Percentiles rank a stretch among this genome's conserved stretches.
These are phyloP conservation scores for Anthracocystis panici-leucophaei DNA, from an alignment of 1,284 basidiomycete species.

Conservation along the genomic window DNA sequence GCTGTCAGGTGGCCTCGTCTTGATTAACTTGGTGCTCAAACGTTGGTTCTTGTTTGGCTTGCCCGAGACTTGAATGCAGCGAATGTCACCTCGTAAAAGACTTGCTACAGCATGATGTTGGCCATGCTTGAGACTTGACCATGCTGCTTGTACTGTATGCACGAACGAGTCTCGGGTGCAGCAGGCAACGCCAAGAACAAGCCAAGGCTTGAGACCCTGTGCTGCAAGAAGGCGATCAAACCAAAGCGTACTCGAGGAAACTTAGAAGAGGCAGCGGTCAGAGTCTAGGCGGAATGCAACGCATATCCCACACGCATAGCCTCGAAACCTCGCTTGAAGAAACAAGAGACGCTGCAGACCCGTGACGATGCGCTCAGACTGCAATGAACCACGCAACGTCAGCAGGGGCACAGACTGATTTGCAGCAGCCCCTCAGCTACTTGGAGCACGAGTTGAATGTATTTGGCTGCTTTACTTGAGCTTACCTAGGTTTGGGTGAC, in stretches of 20 bases:
- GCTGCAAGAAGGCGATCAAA: constrained; percentile 7
- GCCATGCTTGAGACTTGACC: neutral
- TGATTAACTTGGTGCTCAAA: too few relatives aligned
- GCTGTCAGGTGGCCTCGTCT: too few relatives aligned
- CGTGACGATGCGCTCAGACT: neutral
- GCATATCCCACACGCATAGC: constrained; percentile 10
- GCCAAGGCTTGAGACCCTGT: constrained; percentile 1
- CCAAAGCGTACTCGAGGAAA: neutral
- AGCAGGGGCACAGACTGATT: too few relatives aligned
- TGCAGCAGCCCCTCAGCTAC: too few relatives aligned
- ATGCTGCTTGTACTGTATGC: neutral
- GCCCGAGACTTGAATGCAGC: neutral
- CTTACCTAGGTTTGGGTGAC: too few relatives aligned
- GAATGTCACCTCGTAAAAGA: neutral
- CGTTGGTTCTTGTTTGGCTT: too few relatives aligned
- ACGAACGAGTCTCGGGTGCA: neutral
- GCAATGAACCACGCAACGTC: too few relatives aligned
- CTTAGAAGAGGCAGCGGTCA: too few relatives aligned
- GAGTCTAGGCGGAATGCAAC: neutral
- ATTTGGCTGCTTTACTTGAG: too few relatives aligned
- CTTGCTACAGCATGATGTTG: neutral
- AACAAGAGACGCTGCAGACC: neutral
- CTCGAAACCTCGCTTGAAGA: constrained; percentile 14
- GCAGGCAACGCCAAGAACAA: neutral
- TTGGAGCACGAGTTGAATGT: too few relatives aligned